Conservation (phyloP, 768 basidiomycete genomes). For the Rhodotorula graminis region DNA sequence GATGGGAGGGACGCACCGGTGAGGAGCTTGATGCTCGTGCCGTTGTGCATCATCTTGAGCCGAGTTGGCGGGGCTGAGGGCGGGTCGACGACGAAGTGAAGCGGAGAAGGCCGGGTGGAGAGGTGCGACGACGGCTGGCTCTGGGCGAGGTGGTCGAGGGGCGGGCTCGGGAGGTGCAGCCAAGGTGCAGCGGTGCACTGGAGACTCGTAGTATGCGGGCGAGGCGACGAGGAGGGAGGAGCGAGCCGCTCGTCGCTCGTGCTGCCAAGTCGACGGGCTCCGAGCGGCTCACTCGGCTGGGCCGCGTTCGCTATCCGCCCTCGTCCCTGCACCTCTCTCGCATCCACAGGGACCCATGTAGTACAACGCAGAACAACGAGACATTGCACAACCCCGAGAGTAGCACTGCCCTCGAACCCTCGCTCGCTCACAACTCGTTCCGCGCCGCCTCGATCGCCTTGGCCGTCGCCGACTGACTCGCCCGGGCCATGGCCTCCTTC, state of each 20-base stretch:
- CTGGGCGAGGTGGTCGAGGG: no score
- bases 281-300: no score
- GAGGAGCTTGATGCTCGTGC: conserved; percentile 50
- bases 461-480: neutral
- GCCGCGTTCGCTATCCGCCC: no score
- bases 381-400: neutral
- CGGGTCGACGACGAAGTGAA: neutral
- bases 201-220: no score
- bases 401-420: neutral
- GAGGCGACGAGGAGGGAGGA: no score
- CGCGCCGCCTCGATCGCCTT: neutral
- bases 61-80: neutral
- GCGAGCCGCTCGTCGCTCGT: no score
- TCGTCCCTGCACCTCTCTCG: no score
- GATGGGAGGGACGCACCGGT: conserved; percentile 43
- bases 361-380: neutral
- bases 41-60: conserved; percentile 33
- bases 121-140: neutral
- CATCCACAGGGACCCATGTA: neutral
- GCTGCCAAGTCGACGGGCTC: no score
- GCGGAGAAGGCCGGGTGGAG: neutral
- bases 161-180: no score
- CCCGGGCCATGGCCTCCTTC: neutral
- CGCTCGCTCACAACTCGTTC: conserved; percentile 5
- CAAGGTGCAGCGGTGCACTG: no score